phyloP scores from a whole-genome alignment of 1,139 yeast species.

The Petasospora fabianii region DNA sequence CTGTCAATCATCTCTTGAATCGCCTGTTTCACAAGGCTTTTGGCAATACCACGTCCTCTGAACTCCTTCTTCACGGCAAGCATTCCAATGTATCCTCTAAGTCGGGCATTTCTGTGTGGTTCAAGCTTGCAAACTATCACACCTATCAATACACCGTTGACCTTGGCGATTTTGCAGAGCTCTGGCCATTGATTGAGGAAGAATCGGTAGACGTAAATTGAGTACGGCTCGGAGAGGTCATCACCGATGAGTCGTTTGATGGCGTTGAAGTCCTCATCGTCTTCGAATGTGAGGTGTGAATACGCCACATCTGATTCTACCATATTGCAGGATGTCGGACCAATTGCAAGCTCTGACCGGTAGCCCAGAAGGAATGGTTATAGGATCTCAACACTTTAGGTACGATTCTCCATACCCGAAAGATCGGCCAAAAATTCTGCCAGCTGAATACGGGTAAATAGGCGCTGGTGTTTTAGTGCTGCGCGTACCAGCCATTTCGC shows the following conservation, averaged over 20 bases:
- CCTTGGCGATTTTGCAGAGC: conserved; percentile 49
- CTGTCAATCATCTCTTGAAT: conserved; percentile 61
- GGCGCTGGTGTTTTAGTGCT: neutral
- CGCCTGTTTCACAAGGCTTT: conserved; percentile 57
- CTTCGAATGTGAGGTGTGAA: conserved; percentile 28
- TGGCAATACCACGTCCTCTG: conserved; percentile 82
- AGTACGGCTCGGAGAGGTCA: conserved; percentile 70
- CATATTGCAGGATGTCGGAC: neutral
- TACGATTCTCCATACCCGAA: too few relatives aligned
- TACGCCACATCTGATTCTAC: conserved; percentile 20
- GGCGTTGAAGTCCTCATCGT: conserved; percentile 31
- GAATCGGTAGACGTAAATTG: conserved; percentile 66
- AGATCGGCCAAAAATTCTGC: too few relatives aligned
- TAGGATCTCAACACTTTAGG: too few relatives aligned
- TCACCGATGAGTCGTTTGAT: conserved; percentile 47
- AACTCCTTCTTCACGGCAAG: conserved; percentile 70
- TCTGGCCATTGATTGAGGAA: conserved; percentile 71
- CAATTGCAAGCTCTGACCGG: too few relatives aligned
- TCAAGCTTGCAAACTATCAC: conserved; percentile 85
- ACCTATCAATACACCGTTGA: conserved; percentile 52
- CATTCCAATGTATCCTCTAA: conserved; percentile 95
- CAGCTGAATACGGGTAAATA: neutral
- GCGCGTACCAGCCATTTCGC: conserved; percentile 2
- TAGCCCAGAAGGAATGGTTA: too few relatives aligned
- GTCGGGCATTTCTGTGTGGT: conserved; percentile 64